These are phyloP conservation scores for Elaphomyces granulatus DNA, from an alignment of 495 filamentous ascomycete genomes.

Conservation along the genomic window DNA sequence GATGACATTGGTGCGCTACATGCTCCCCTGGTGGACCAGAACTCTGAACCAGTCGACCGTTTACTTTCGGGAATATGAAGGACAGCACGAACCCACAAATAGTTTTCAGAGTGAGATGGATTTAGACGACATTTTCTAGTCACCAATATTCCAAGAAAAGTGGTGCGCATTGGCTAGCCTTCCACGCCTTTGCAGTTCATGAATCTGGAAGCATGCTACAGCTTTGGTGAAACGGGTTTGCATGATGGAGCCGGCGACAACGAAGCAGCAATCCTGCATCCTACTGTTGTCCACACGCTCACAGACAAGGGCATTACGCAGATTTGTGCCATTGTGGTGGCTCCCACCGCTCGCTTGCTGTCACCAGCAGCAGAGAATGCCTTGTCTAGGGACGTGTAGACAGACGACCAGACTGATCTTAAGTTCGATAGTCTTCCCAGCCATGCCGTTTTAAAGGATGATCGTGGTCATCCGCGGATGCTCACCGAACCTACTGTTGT, in stretches of 20 bases:
- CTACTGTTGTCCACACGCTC: slow-evolving; percentile 47
- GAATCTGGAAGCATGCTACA: slow-evolving; percentile 52
- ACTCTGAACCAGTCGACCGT: too few relatives aligned
- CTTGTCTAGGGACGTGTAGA: slow-evolving; percentile 40
- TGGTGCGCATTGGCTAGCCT: too few relatives aligned
- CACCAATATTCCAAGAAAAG: too few relatives aligned
- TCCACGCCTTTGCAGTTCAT: slow-evolving; percentile 60
- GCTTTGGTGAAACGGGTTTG: slow-evolving; percentile 87
- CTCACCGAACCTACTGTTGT: too few relatives aligned
- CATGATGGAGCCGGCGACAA: slow-evolving; percentile 61
- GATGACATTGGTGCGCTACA: too few relatives aligned
- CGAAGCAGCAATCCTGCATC: slow-evolving; percentile 41
- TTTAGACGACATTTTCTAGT: too few relatives aligned
- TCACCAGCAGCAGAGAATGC: slow-evolving; percentile 28
- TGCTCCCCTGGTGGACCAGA: too few relatives aligned
- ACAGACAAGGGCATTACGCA: slow-evolving; percentile 26
- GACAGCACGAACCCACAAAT: too few relatives aligned
- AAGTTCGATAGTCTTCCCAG: too few relatives aligned
- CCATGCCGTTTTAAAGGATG: neutral
- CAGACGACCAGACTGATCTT: slow-evolving; percentile 41
- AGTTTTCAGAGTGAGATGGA: too few relatives aligned
- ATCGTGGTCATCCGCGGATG: neutral
- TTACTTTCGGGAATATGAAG: too few relatives aligned
- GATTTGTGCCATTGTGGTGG: slow-evolving; percentile 37
- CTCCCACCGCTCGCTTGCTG: slow-evolving; percentile 30